phyloP scores from a whole-genome alignment of 1,139 yeast genomes.

The Candida pseudocylindracea region DNA sequence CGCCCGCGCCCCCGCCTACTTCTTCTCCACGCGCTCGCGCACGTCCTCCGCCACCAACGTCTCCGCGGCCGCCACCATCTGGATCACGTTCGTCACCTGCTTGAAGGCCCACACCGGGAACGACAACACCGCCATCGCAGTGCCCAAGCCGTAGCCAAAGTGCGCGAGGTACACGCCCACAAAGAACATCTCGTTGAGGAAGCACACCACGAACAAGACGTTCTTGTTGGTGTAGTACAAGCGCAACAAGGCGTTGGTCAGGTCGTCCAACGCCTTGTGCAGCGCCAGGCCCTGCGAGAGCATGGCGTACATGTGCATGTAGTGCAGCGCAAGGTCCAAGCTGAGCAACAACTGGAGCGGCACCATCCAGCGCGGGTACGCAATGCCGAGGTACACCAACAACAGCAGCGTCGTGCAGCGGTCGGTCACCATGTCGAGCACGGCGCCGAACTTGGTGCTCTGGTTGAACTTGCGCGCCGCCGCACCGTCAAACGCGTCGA shows the following conservation, averaged over 20 bases:
- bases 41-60: conserved; percentile 69
- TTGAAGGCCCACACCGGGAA: conserved; percentile 83
- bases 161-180: conserved; percentile 69
- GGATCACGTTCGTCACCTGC: conserved; percentile 79
- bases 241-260: conserved; percentile 49
- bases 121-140: conserved; percentile 37
- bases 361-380: conserved; percentile 44
- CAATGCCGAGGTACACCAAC: conserved; percentile 62
- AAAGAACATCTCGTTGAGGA: conserved; percentile 81
- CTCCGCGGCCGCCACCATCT: conserved; percentile 68
- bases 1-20: too few relatives aligned
- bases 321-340: conserved; percentile 84
- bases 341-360: conserved; percentile 76
- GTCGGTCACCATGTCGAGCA: conserved; percentile 96
- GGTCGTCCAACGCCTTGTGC: conserved; percentile 66
- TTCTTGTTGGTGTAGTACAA: conserved; percentile 72
- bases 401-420: conserved; percentile 89
- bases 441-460: conserved; percentile 87
- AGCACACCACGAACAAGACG: conserved; percentile 75
- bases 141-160: conserved; percentile 43
- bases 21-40: conserved; percentile 13
- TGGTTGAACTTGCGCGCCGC: conserved; percentile 85
- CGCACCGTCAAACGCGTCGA: conserved; percentile 93
- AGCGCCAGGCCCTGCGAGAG: conserved; percentile 55
- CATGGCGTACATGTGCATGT: conserved; percentile 97